Conservation (phyloP, 2,329 filamentous ascomycete genomes). For the Parascedosporium putredinis region DNA sequence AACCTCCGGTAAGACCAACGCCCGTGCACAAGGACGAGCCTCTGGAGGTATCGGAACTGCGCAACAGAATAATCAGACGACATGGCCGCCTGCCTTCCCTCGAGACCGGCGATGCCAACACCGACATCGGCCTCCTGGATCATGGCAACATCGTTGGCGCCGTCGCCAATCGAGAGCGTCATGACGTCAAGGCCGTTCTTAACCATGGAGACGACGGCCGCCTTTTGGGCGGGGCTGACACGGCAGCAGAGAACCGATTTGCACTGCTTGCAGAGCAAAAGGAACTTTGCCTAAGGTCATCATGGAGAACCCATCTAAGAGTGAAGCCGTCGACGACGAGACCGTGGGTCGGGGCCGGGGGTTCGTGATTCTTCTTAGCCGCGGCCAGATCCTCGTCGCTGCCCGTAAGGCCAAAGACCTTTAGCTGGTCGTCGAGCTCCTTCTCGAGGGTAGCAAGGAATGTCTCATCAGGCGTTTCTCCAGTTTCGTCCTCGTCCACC, state of each 20-base stretch:
- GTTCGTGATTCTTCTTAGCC: conserved; percentile 74
- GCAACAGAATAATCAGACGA: conserved; percentile 93
- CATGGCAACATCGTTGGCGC: conserved; percentile 95
- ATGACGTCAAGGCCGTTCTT: conserved; percentile 93
- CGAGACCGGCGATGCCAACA: conserved; percentile 87
- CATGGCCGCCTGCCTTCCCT: conserved; percentile 90
- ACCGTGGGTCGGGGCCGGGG: conserved; percentile 79
- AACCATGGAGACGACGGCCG: conserved; percentile 91
- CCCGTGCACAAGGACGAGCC: conserved; percentile 80
- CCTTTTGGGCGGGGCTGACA: conserved; percentile 94
- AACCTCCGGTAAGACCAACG: conserved; percentile 94
- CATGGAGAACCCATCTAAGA: conserved; percentile 75
- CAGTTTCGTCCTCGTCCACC: conserved; percentile 60
- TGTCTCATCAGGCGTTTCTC: conserved; percentile 33
- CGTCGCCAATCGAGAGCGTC: conserved; percentile 87
- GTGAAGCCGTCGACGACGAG: conserved; percentile 93
- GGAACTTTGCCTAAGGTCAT: conserved; percentile 76
- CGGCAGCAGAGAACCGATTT: conserved; percentile 93
- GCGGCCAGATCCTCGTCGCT: conserved; percentile 73
- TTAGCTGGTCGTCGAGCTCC: conserved; percentile 64
- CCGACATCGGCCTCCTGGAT: conserved; percentile 96
- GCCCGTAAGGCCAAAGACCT: conserved; percentile 67
- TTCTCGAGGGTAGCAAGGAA: conserved; percentile 51
- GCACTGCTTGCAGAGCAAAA: conserved; percentile 94
- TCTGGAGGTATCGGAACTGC: conserved; percentile 80